These are phyloP conservation scores for Asparagopsis taxiformis DNA, from an alignment of 31 red algal genomes.

Conservation along the genomic window DNA sequence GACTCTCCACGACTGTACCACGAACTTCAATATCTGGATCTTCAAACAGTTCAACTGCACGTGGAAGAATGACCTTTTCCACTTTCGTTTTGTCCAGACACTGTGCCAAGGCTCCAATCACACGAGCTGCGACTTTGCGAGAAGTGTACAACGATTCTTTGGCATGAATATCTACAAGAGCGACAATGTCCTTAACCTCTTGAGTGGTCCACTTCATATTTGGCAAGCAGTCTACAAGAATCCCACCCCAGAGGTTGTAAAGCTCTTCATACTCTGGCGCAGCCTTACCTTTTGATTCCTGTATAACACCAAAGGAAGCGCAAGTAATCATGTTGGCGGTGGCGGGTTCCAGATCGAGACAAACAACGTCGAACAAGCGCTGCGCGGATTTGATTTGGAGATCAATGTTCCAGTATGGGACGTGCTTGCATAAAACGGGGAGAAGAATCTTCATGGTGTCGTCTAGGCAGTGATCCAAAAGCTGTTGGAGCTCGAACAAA, in stretches of 20 bases:
- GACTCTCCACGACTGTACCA: slow-evolving; percentile 61
- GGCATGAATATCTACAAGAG: slow-evolving; percentile 57
- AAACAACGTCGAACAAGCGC: slow-evolving; percentile 54
- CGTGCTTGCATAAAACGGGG: slow-evolving; percentile 57
- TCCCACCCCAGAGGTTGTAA: slow-evolving; percentile 53
- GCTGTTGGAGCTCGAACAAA: slow-evolving; percentile 80
- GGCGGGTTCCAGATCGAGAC: slow-evolving; percentile 28
- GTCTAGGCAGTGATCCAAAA: slow-evolving; percentile 74
- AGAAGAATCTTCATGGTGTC: slow-evolving; percentile 84
- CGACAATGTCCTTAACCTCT: slow-evolving; percentile 41
- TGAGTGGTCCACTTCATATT: slow-evolving; percentile 51
- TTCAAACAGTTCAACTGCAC: slow-evolving; percentile 45
- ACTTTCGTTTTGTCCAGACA: slow-evolving; percentile 51
- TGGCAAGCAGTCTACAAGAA: slow-evolving; percentile 65
- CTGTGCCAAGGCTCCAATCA: slow-evolving; percentile 55
- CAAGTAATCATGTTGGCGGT: slow-evolving; percentile 56
- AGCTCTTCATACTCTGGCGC: slow-evolving; percentile 52
- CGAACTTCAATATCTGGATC: slow-evolving; percentile 79
- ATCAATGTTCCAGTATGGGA: slow-evolving; percentile 61
- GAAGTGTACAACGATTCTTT: slow-evolving; percentile 35
- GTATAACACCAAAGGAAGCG: slow-evolving; percentile 64
- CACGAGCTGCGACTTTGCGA: slow-evolving; percentile 72
- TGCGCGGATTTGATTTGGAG: slow-evolving; percentile 74
- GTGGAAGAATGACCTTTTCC: slow-evolving; percentile 61
- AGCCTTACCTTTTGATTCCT: slow-evolving; percentile 24